These are phyloP conservation scores for Lodderomyces elongisporus DNA, from an alignment of 1,139 yeast genomes.

Conservation along the genomic window DNA sequence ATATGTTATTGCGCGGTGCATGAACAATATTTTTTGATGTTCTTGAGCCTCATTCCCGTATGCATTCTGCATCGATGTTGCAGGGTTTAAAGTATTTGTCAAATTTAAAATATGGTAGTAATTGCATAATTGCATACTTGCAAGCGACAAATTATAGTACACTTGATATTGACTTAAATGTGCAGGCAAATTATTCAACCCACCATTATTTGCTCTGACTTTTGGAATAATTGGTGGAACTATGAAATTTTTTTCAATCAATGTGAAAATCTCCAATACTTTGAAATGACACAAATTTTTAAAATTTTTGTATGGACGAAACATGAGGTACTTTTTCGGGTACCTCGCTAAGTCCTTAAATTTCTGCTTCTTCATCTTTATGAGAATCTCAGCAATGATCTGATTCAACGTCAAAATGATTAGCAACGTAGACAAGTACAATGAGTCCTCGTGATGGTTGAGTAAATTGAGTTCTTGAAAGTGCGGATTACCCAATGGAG, in stretches of 20 bases:
- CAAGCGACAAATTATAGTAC: slow-evolving; percentile 31
- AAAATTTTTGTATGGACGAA: slow-evolving; percentile 21
- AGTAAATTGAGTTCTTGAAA: slow-evolving; percentile 18
- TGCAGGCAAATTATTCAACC: slow-evolving; percentile 5
- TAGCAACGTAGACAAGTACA: slow-evolving; percentile 26
- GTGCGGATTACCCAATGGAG: slow-evolving; percentile 4
- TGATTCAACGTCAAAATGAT: slow-evolving; percentile 27
- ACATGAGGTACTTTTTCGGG: slow-evolving; percentile 16
- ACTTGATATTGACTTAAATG: slow-evolving; percentile 25
- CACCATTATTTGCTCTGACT: slow-evolving; percentile 6
- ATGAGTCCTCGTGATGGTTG: slow-evolving; percentile 27
- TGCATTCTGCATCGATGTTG: slow-evolving; percentile 6
- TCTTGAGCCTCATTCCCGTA: slow-evolving; percentile 20
- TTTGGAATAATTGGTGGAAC: slow-evolving; percentile 21
- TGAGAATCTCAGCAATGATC: slow-evolving; percentile 28
- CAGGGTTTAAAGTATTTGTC: slow-evolving; percentile 14
- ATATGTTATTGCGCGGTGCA: slow-evolving; percentile 33
- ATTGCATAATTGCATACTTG: slow-evolving; percentile 30
- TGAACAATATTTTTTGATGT: slow-evolving; percentile 31
- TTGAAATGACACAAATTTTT: slow-evolving; percentile 26
- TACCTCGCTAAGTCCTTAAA: slow-evolving; percentile 18
- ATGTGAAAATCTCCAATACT: slow-evolving; percentile 25
- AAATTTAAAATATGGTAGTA: slow-evolving; percentile 31
- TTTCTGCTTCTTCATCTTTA: slow-evolving; percentile 25
- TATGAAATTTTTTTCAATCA: slow-evolving; percentile 26